Conservation (phyloP, 2,329 filamentous ascomycete species). For the Fusarium musae region DNA sequence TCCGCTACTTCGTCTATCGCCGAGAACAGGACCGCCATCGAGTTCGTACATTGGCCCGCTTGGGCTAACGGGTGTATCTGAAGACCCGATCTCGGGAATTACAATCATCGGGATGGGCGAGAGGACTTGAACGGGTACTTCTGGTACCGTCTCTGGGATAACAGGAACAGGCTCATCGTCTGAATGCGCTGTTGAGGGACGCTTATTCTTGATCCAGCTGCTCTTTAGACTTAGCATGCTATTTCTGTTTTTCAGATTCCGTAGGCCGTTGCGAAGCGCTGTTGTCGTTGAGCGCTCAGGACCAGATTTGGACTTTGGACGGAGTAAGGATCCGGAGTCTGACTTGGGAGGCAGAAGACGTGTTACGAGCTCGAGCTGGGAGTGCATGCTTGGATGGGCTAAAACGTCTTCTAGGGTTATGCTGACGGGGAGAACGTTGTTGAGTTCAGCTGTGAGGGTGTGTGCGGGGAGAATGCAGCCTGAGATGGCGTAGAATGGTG, state of each 20-base stretch:
- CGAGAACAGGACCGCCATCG: background rate
- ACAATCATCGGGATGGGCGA: constrained; percentile 3
- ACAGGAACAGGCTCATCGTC: background rate
- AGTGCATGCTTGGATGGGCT: constrained; percentile 61
- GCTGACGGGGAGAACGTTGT: constrained; percentile 53
- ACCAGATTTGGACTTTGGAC: constrained; percentile 2
- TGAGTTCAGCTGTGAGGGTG: constrained; percentile 58
- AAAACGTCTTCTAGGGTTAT: constrained; percentile 61
- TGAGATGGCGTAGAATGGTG: constrained; percentile 63
- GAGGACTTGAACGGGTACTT: background rate
- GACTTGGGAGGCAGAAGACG: constrained; percentile 37
- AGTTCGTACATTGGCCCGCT: constrained; percentile 2
- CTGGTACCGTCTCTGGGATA: background rate
- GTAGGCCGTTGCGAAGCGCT: constrained; percentile 35
- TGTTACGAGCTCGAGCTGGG: constrained; percentile 58
- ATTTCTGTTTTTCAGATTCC: constrained; percentile 34
- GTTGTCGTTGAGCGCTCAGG: constrained; percentile 9
- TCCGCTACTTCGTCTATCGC: constrained; percentile 24
- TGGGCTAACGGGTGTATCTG: background rate
- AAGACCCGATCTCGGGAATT: constrained; percentile 3
- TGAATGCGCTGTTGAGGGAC: background rate
- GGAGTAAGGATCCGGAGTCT: constrained; percentile 29
- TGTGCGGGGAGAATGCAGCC: constrained; percentile 61
- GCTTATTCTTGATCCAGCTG: constrained; percentile 45
- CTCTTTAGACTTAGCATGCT: constrained; percentile 42